These are phyloP conservation scores for Obba rivulosa DNA, from an alignment of 768 basidiomycete species.

Conservation along the genomic window DNA sequence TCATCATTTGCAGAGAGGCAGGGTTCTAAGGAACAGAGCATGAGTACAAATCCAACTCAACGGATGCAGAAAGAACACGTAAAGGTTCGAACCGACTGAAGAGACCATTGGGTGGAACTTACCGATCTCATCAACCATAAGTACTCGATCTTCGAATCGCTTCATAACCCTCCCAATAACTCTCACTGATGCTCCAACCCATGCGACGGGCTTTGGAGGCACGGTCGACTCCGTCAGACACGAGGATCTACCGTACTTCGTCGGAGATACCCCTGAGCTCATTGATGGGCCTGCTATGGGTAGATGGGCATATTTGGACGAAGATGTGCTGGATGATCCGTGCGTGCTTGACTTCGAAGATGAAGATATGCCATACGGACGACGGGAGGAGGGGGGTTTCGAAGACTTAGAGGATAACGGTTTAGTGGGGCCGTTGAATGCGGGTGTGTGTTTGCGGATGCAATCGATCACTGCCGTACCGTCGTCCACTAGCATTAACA, in stretches of 20 bases:
- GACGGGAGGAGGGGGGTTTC: background rate
- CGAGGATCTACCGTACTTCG: background rate
- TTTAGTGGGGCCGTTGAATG: slow-evolving; percentile 13
- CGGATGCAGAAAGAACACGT: background rate
- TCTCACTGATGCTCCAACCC: slow-evolving; percentile 9
- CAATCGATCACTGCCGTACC: slow-evolving; percentile 74
- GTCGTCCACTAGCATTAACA: slow-evolving; percentile 75
- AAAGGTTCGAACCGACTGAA: background rate
- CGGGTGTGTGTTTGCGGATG: slow-evolving; percentile 33
- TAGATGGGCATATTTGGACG: no score
- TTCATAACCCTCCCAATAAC: slow-evolving; percentile 10
- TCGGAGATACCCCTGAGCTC: no score
- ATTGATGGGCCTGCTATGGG: no score
- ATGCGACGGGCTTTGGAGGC: slow-evolving; percentile 7
- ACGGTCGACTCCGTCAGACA: background rate
- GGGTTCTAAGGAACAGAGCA: slow-evolving; percentile 27
- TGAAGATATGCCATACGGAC: background rate
- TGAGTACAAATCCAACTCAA: background rate
- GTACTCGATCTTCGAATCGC: slow-evolving; percentile 6
- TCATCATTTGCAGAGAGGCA: slow-evolving; percentile 56
- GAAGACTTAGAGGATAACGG: slow-evolving; percentile 1
- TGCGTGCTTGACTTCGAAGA: no score
- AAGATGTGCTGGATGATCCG: no score
- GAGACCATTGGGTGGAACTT: background rate
- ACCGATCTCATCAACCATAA: slow-evolving; percentile 15